These are phyloP conservation scores for Anisogramma anomala DNA, from an alignment of 2,329 filamentous ascomycete genomes.

Conservation along the genomic window DNA sequence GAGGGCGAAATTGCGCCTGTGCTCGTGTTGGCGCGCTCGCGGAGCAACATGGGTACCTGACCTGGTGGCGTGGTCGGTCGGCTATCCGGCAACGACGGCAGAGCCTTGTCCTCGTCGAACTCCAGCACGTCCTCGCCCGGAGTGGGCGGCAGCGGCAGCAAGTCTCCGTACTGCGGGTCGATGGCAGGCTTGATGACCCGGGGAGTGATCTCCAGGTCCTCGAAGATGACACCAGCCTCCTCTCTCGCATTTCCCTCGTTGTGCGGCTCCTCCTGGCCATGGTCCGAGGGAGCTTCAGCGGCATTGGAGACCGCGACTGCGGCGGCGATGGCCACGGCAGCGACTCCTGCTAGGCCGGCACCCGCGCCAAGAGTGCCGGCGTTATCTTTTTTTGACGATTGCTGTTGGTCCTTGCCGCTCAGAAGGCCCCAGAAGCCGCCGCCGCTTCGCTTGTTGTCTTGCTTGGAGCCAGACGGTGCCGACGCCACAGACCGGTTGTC, in stretches of 20 bases:
- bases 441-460: conserved; percentile 25
- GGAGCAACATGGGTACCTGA: conserved; percentile 29
- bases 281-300: conserved; percentile 30
- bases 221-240: conserved; percentile 26
- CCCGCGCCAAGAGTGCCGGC: conserved; percentile 59
- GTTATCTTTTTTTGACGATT: conserved; percentile 44
- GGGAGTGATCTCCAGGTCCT: conserved; percentile 41
- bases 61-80: conserved; percentile 45
- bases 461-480: conserved; percentile 25
- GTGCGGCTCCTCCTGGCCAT: conserved; percentile 19
- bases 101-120: conserved; percentile 24
- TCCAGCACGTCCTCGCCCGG: conserved; percentile 30
- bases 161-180: conserved; percentile 53
- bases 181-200: conserved; percentile 52
- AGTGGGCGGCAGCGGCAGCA: conserved; percentile 53
- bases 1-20: too few species aligned
- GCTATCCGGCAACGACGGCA: conserved; percentile 49
- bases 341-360: conserved; percentile 49
- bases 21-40: conserved; percentile 21
- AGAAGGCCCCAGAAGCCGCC: conserved; percentile 39
- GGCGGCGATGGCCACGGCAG: conserved; percentile 27
- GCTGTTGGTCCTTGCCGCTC: conserved; percentile 28
- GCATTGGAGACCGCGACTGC: conserved; percentile 32
- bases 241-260: conserved; percentile 14
- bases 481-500: conserved; percentile 38